Conservation (phyloP, 176 grass and related monocot genomes). For the Rhynchospora breviuscula region DNA sequence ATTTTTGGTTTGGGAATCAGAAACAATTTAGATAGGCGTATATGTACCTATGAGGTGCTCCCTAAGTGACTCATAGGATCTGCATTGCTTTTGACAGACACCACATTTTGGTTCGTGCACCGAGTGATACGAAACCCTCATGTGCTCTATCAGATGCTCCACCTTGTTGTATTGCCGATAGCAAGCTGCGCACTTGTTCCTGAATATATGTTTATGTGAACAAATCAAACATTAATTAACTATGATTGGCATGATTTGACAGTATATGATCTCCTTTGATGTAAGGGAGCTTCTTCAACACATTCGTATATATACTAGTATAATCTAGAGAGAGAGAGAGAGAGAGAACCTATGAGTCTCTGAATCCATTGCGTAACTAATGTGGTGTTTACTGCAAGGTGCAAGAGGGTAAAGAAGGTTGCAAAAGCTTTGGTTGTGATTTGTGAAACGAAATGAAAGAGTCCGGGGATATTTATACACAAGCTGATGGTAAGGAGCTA, state of each 20-base stretch:
- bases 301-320: no score
- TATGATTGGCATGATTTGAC: not conserved
- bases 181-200: conserved; percentile 74
- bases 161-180: conserved; percentile 79
- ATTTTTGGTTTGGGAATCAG: not conserved
- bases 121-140: conserved; percentile 65
- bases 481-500: not conserved
- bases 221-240: not conserved
- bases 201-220: conserved; percentile 1
- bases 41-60: conserved; percentile 68
- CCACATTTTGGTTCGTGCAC: conserved; percentile 61
- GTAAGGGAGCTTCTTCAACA: not conserved
- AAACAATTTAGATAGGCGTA: not conserved
- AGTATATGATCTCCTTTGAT: not conserved
- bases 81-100: conserved; percentile 73
- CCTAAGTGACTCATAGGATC: conserved; percentile 67
- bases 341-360: conserved; percentile 14
- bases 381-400: not conserved
- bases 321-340: not conserved
- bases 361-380: conserved; percentile 2
- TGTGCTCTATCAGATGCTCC: conserved; percentile 88
- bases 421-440: not conserved
- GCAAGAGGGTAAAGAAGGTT: not conserved
- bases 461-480: conserved; percentile 14
- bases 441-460: conserved; percentile 5